A percentile compares a stretch with the other conserved stretches of the same genome.
Evolutionary conservation across 2,329 filamentous ascomycete species (phyloP).

Genomic region (Talaromyces sp.): DNA sequence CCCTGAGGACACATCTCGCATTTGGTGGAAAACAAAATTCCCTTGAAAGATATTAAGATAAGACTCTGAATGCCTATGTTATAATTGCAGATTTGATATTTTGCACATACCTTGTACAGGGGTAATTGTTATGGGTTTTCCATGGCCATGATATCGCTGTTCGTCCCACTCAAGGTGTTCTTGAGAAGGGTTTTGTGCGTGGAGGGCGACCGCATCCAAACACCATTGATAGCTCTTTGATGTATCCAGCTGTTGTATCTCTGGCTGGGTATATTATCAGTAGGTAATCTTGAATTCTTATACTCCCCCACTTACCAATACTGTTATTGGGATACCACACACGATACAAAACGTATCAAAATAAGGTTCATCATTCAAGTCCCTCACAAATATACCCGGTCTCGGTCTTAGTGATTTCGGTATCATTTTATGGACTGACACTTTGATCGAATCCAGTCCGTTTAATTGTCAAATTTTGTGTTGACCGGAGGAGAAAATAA

Average conservation of each 20-base stretch:
- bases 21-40: neutral
- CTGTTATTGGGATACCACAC: neutral
- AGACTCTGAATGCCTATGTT: neutral
- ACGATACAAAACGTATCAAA: neutral
- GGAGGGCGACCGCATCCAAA: neutral
- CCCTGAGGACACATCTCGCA: no score
- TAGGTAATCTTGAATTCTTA: neutral
- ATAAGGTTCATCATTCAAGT: no score
- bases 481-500: no score
- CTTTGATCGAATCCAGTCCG: no score
- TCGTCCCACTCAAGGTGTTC: slow-evolving; percentile 1
- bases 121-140: neutral
- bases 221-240: neutral
- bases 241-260: neutral
- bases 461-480: no score
- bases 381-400: no score
- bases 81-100: no score
- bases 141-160: neutral
- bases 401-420: no score
- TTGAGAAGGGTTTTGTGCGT: neutral
- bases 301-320: neutral
- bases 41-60: neutral
- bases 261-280: neutral
- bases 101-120: neutral
- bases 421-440: no score